Evolutionary conservation across 768 basidiomycete species (phyloP).

Genomic region (Auricularia sp.): DNA sequence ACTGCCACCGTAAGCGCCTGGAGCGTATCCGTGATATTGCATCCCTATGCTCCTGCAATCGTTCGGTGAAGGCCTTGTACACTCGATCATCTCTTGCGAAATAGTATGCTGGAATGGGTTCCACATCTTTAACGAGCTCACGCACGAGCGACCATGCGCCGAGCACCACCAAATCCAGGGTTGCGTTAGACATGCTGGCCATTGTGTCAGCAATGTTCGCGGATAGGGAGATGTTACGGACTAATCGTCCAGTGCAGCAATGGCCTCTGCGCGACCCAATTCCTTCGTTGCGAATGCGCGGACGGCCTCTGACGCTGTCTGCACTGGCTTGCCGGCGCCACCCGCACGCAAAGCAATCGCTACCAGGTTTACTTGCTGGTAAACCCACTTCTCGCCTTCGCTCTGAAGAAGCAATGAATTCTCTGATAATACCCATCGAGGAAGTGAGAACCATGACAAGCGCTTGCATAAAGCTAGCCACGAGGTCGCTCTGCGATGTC

Average conservation of each 20-base stretch:
- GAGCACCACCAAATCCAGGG: slow-evolving; percentile 73
- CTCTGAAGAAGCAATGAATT: slow-evolving; percentile 24
- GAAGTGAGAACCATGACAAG: slow-evolving; percentile 55
- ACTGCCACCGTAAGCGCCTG: slow-evolving; percentile 55
- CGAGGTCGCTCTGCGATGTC: slow-evolving; percentile 71
- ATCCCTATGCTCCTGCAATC: slow-evolving; percentile 25
- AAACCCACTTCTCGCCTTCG: slow-evolving; percentile 89
- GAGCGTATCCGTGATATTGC: slow-evolving; percentile 32
- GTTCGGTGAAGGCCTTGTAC: slow-evolving; percentile 55
- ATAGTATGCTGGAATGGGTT: slow-evolving; percentile 73
- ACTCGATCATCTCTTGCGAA: slow-evolving; percentile 91
- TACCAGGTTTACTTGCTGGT: slow-evolving; percentile 55
- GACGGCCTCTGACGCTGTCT: slow-evolving; percentile 64
- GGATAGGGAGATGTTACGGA: slow-evolving; percentile 28
- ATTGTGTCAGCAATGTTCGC: background rate
- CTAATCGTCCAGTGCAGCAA: slow-evolving; percentile 87
- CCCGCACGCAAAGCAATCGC: slow-evolving; percentile 61
- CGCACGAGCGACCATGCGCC: slow-evolving; percentile 65
- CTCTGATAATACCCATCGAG: too few species aligned
- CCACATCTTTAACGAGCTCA: slow-evolving; percentile 42
- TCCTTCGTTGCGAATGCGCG: slow-evolving; percentile 81
- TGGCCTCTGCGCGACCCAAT: slow-evolving; percentile 63
- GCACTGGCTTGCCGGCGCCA: slow-evolving; percentile 62
- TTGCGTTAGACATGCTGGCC: slow-evolving; percentile 79
- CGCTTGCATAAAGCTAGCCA: slow-evolving; percentile 89